A percentile compares a stretch with the other conserved stretches of the same genome.
These are phyloP conservation scores for Leccinum aurantiacum DNA, from an alignment of 768 basidiomycete genomes.

Conservation along the genomic window DNA sequence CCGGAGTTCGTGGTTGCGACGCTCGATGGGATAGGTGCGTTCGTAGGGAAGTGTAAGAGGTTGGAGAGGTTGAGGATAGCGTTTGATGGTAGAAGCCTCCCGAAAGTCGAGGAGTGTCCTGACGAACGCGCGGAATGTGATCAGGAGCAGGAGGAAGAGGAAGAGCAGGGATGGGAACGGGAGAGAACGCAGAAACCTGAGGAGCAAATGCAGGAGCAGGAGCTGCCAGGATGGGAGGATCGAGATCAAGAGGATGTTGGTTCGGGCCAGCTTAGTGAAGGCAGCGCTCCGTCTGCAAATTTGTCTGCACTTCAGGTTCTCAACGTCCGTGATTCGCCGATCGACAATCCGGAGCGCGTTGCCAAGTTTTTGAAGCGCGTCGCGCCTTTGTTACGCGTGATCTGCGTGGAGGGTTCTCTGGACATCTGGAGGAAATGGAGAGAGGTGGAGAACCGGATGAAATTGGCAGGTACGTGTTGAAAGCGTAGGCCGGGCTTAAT, in stretches of 20 bases:
- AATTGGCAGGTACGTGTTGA: slow-evolving; percentile 7
- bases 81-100: slow-evolving; percentile 25
- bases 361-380: slow-evolving; percentile 26
- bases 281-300: background rate
- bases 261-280: background rate
- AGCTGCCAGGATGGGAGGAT: background rate
- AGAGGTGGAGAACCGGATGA: slow-evolving; percentile 27
- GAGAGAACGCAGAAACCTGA: background rate
- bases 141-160: background rate
- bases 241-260: background rate
- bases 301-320: slow-evolving; percentile 22
- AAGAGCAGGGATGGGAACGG: background rate
- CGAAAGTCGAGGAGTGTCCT: background rate
- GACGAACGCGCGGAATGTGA: background rate
- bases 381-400: slow-evolving; percentile 25
- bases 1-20: slow-evolving; percentile 18
- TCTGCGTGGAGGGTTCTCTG: slow-evolving; percentile 27
- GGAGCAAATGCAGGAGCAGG: background rate
- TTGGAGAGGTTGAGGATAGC: slow-evolving; percentile 22
- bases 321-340: slow-evolving; percentile 30
- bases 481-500: background rate
- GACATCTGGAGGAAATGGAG: slow-evolving; percentile 33
- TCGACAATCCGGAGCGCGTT: slow-evolving; percentile 25
- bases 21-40: slow-evolving; percentile 22
- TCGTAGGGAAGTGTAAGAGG: slow-evolving; percentile 19